These are phyloP conservation scores for Passiflora organensis DNA, from an alignment of 345 rosid genomes.

Conservation along the genomic window DNA sequence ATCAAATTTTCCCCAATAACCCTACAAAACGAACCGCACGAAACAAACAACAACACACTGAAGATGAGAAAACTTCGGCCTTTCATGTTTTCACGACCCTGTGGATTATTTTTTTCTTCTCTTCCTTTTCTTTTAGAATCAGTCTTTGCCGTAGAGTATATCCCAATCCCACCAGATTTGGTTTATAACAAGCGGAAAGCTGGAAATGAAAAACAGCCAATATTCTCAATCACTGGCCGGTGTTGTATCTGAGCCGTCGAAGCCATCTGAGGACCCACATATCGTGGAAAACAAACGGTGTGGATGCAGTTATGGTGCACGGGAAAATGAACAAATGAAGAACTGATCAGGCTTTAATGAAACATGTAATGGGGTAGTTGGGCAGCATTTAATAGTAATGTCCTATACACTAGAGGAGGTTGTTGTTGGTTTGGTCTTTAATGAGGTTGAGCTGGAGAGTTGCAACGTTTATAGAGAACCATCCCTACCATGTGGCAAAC, in stretches of 20 bases:
- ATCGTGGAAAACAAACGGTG: neutral
- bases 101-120: too few relatives aligned
- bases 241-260: neutral
- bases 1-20: slow-evolving; percentile 2
- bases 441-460: neutral
- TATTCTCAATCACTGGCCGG: neutral
- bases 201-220: too few relatives aligned
- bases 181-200: too few relatives aligned
- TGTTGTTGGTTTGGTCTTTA: slow-evolving; percentile 7
- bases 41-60: slow-evolving; percentile 5
- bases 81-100: too few relatives aligned
- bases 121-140: too few relatives aligned
- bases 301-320: neutral
- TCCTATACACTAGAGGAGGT: neutral
- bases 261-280: too few relatives aligned
- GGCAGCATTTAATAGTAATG: slow-evolving; percentile 3
- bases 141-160: too few relatives aligned
- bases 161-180: too few relatives aligned
- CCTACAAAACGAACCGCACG: slow-evolving; percentile 14
- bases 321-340: neutral
- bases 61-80: too few relatives aligned
- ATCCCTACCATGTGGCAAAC: neutral
- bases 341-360: neutral
- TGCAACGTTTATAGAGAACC: neutral
- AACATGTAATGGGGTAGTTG: slow-evolving; percentile 3